Evolutionary conservation across 2,329 filamentous ascomycete genomes (phyloP).

Genomic region (Bipolaris gigantea): DNA sequence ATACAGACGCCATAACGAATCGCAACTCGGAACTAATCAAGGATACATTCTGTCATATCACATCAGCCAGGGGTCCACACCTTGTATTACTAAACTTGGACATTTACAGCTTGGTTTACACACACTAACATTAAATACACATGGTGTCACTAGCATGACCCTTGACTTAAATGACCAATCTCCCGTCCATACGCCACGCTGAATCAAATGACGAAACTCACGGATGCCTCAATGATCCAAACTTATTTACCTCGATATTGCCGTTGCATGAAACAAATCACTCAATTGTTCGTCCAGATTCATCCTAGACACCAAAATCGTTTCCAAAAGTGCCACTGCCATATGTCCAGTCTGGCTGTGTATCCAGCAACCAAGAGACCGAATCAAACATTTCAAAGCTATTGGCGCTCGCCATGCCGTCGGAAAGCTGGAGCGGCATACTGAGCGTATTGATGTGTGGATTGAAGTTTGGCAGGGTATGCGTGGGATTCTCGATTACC

Average conservation of each 20-base stretch:
- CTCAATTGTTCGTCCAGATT: not conserved
- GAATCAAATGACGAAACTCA: not conserved
- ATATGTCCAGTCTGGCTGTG: constrained; percentile 53
- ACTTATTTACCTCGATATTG: no score
- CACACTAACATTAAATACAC: not conserved
- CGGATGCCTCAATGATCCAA: no score
- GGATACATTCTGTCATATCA: no score
- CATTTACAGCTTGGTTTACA: no score
- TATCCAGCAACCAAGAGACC: constrained; percentile 90
- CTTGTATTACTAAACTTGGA: not conserved
- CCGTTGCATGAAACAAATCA: not conserved
- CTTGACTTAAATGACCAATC: not conserved
- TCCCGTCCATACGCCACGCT: constrained; percentile 4
- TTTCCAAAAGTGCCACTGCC: constrained; percentile 32
- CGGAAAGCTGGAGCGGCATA: constrained; percentile 64
- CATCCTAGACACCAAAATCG: constrained; percentile 32
- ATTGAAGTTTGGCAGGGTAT: constrained; percentile 41
- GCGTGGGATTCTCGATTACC: constrained; percentile 37
- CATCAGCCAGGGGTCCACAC: no score
- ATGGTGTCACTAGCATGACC: not conserved
- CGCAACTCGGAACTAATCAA: no score
- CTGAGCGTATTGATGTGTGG: constrained; percentile 43
- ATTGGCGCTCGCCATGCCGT: constrained; percentile 48
- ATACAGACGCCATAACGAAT: no score
- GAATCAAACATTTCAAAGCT: constrained; percentile 79